Evolutionary conservation across 805 yeast species (phyloP).

Genomic region (Zygosaccharomyces bailii): DNA sequence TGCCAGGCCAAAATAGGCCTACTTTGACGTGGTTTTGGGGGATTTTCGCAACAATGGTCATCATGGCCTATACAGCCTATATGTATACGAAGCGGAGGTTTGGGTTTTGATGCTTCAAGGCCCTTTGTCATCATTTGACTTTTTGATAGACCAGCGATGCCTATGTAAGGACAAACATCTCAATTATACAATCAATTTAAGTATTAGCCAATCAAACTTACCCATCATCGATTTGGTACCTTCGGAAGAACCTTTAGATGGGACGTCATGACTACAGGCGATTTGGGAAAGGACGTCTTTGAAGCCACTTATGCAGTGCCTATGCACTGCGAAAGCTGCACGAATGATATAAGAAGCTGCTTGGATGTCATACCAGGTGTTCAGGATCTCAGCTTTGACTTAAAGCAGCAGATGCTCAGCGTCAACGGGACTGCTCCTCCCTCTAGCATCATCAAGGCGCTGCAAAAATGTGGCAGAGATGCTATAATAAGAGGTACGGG

Average conservation of each 20-base stretch:
- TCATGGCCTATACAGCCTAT: constrained; percentile 47
- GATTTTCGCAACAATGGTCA: constrained; percentile 45
- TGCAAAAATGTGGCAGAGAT: constrained; percentile 76
- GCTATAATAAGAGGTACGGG: constrained; percentile 94
- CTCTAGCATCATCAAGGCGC: constrained; percentile 60
- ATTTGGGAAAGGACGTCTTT: constrained; percentile 42
- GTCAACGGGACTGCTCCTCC: constrained; percentile 75
- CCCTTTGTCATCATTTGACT: background rate
- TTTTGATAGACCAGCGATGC: background rate
- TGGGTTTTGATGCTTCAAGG: constrained; percentile 28
- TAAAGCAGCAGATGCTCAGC: constrained; percentile 57
- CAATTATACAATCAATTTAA: too few species aligned
- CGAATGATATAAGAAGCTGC: constrained; percentile 53
- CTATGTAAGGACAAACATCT: too few species aligned
- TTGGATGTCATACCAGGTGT: constrained; percentile 52
- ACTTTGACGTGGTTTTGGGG: constrained; percentile 64
- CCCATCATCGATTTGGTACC: background rate
- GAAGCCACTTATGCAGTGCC: constrained; percentile 84
- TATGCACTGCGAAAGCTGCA: constrained; percentile 73
- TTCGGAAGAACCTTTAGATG: background rate
- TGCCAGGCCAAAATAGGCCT: constrained; percentile 82
- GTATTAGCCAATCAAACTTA: constrained; percentile 1
- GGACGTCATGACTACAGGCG: constrained; percentile 8
- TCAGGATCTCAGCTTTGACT: constrained; percentile 51
- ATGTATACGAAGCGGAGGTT: constrained; percentile 46